A percentile compares a stretch with the other conserved stretches of the same genome.
phyloP scores from a whole-genome alignment of 2,329 filamentous ascomycete species.

The Fusarium sp. region DNA sequence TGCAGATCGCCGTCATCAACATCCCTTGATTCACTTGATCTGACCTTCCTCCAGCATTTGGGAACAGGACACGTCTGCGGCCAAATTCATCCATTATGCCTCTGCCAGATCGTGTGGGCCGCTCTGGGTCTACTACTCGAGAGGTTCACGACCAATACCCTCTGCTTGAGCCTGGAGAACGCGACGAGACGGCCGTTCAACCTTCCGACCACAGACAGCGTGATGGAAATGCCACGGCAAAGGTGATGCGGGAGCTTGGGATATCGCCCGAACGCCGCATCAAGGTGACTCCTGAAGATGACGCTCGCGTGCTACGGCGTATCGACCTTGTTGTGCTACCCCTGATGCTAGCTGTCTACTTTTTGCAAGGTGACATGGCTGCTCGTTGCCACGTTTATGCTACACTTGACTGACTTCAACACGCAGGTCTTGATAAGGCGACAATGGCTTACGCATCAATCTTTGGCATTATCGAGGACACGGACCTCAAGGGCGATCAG shows the following conservation, averaged over 20 bases:
- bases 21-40: not conserved
- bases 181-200: not conserved
- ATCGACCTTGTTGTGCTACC: conserved; percentile 38
- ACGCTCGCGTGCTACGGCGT: conserved; percentile 28
- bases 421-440: conserved; percentile 9
- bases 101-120: not conserved
- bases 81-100: not conserved
- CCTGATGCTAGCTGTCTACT: conserved; percentile 37
- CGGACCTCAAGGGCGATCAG: conserved; percentile 17
- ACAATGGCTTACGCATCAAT: conserved; percentile 22
- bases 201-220: not conserved
- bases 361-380: conserved; percentile 20
- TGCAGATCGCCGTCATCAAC: not conserved
- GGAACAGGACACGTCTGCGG: not conserved
- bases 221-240: not conserved
- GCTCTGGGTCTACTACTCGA: not conserved
- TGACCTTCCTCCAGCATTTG: not conserved
- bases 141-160: not conserved
- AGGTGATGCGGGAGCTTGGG: conserved; percentile 24
- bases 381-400: accelerated
- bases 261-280: conserved; percentile 30
- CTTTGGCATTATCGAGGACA: conserved; percentile 35
- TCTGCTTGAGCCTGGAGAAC: conserved; percentile 21
- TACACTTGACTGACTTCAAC: not conserved
- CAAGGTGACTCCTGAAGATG: conserved; percentile 34